Base-by-base conservation (phyloP, 495 filamentous ascomycete species). In the Hapsidospora chrysogenum region DNA sequence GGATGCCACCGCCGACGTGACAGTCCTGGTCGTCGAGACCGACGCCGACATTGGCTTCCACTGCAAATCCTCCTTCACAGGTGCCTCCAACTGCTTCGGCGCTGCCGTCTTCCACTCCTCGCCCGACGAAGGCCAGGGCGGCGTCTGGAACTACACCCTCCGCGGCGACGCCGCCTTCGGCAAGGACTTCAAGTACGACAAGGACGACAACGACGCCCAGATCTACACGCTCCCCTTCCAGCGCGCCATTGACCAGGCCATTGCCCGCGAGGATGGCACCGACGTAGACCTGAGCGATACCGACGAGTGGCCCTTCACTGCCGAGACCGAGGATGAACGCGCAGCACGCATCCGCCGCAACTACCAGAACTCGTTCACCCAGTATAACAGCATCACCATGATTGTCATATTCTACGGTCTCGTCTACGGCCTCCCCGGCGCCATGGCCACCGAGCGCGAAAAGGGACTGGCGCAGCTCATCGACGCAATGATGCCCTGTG, bases 61-160 rank as follows among this genome's bases (percentile, higher is more conserved):
- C 17, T 85, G 79, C 48, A 60, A 56, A 25, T 72, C 66, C 44
- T 64, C 67, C 13, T 54, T 83, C 26, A 57, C 69, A 18, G 78
- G 76, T 10, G 64, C 68, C 9, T 74, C 72, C 2, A 50, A 45
- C 7, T 85, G 79, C 52, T 77, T 71, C 45, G 75, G 63, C 4
- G 78, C 73, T 3, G 70, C 69, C 3, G 63, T 72, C 17, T 83
- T 85, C 51, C 51, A 71, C 29, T 72, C 66, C 14, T 78, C 76
- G 9, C 76, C 76, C 7, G 57, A 50, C 9, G 72, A 77, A 49
- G 73, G 74, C 8, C 42, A 48, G 2, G 56, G 50, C 26, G 64
- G 61, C 3, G 48, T 53, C 14, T 84, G 80, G 80, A 80, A 80
- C 51, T 85, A 84, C 45, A 76, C 74, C 2, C 57, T 85, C 17